These are phyloP conservation scores for Metarhizium anisopliae DNA, from an alignment of 2,329 filamentous ascomycete species.

Conservation along the genomic window DNA sequence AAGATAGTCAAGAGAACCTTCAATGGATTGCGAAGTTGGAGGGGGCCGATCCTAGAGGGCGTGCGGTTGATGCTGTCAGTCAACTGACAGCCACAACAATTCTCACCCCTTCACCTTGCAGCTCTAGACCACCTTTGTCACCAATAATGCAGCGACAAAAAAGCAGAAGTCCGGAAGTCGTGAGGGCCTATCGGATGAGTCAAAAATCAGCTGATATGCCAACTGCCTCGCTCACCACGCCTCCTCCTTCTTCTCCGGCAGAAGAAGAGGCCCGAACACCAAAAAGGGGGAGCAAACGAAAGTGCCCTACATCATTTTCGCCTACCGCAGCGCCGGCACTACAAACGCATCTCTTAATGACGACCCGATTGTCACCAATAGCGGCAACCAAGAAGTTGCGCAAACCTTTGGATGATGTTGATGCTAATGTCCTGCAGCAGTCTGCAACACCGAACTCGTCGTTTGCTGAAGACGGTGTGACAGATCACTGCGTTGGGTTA, in stretches of 20 bases:
- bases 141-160: not conserved
- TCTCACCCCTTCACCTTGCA: conserved; percentile 24
- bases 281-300: conserved; percentile 6
- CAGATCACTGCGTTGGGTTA: not conserved
- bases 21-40: conserved; percentile 55
- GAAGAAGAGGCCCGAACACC: not conserved
- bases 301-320: not conserved
- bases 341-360: conserved; percentile 10
- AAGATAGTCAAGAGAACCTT: conserved; percentile 51
- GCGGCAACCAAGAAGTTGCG: conserved; percentile 5
- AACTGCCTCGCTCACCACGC: conserved; percentile 5
- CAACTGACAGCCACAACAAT: conserved; percentile 34
- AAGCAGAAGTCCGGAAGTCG: not conserved
- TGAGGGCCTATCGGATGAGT: not conserved
- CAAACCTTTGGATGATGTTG: conserved; percentile 13
- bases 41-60: conserved; percentile 37
- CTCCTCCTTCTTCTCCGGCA: conserved; percentile 8
- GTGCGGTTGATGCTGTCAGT: conserved; percentile 32
- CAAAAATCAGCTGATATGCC: not conserved
- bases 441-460: not conserved
- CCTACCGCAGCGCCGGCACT: conserved; percentile 1
- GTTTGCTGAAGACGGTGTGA: not conserved
- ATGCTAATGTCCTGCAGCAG: conserved; percentile 13
- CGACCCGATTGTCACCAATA: not conserved
- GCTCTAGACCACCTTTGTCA: not conserved